phyloP scores from a whole-genome alignment of 768 basidiomycete genomes.

The Auriscalpium vulgare region DNA sequence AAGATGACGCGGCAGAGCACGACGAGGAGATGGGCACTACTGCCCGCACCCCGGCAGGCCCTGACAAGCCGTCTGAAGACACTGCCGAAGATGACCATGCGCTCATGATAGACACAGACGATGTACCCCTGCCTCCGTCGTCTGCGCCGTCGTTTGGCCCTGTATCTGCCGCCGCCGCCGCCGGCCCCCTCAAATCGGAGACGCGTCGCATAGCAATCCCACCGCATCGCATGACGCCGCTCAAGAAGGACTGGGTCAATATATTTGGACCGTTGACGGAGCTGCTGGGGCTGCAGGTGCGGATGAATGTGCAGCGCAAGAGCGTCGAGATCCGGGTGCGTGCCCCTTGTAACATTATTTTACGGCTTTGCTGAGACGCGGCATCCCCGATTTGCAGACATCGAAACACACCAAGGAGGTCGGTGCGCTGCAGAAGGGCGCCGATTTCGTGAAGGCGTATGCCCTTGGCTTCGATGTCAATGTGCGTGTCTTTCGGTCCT shows the following conservation, averaged over 20 bases:
- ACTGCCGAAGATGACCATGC: conserved; percentile 44
- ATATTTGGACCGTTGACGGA: conserved; percentile 95
- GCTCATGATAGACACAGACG: conserved; percentile 48
- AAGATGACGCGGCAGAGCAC: background rate
- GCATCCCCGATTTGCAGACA: conserved; percentile 42
- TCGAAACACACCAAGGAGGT: conserved; percentile 92
- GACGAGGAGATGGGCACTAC: background rate
- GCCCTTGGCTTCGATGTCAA: conserved; percentile 93
- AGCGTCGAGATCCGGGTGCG: conserved; percentile 89
- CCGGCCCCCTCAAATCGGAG: conserved; percentile 67
- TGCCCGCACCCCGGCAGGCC: background rate
- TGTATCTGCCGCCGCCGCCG: conserved; percentile 46
- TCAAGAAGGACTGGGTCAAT: conserved; percentile 94
- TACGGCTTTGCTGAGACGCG: background rate
- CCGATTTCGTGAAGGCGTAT: conserved; percentile 94
- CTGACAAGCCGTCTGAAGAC: background rate
- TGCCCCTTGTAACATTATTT: conserved; percentile 6
- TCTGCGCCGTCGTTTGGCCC: conserved; percentile 55
- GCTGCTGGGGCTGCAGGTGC: conserved; percentile 87
- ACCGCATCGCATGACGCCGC: conserved; percentile 93
- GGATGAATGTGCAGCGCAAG: conserved; percentile 90
- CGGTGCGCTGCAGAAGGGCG: conserved; percentile 91
- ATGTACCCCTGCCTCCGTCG: conserved; percentile 33
- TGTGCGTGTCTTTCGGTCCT: conserved; percentile 35
- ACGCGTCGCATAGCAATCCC: conserved; percentile 87